Evolutionary conservation across 2,329 filamentous ascomycete species (phyloP).

Genomic region (Penicillium olsonii): DNA sequence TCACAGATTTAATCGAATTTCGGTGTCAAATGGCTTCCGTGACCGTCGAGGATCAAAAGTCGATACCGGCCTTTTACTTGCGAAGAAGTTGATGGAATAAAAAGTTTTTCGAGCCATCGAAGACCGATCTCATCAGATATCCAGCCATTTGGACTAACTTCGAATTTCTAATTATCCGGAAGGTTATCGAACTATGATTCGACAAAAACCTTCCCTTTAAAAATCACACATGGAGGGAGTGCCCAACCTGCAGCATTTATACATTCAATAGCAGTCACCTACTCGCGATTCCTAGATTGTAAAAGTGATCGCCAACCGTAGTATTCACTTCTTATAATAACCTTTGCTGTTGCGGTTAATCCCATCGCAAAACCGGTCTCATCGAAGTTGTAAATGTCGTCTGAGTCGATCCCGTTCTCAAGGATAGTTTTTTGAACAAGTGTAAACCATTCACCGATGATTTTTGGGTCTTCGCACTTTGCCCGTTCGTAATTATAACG

Average conservation of each 20-base stretch:
- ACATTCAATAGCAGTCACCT: neutral
- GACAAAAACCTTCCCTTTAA: neutral
- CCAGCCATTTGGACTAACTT: neutral
- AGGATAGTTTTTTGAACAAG: neutral
- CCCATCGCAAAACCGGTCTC: neutral
- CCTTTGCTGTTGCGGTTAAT: neutral
- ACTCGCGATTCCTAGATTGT: slow-evolving; percentile 4
- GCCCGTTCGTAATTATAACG: too few relatives aligned
- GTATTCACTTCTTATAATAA: neutral
- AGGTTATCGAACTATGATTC: neutral
- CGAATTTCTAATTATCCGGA: neutral
- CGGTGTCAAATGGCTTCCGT: neutral
- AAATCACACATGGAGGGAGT: neutral
- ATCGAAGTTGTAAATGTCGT: neutral
- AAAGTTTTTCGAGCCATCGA: neutral
- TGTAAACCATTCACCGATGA: too few relatives aligned
- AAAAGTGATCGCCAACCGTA: neutral
- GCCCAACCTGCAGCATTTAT: neutral
- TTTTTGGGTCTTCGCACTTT: too few relatives aligned
- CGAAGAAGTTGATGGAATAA: neutral
- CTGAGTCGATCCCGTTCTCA: neutral
- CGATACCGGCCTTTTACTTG: neutral
- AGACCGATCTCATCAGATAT: neutral
- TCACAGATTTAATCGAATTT: neutral
- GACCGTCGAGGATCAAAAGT: neutral